Evolutionary conservation across 2,329 filamentous ascomycete species (phyloP).

Genomic region (Fusarium secorum): DNA sequence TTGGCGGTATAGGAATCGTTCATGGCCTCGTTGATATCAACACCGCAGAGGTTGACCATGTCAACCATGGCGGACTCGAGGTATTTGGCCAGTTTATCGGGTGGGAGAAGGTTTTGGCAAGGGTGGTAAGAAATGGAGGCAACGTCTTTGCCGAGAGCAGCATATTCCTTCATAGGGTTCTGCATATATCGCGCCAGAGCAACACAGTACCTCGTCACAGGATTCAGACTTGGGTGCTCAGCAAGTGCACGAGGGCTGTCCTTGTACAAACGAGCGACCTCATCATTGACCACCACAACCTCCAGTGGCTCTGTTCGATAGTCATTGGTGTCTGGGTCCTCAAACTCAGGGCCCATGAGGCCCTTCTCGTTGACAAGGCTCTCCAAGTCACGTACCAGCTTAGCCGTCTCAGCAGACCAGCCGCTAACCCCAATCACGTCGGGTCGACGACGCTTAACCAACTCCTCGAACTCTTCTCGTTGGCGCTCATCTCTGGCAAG

Average conservation of each 20-base stretch:
- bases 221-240: slow-evolving; percentile 82
- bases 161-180: slow-evolving; percentile 96
- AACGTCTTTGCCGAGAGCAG: slow-evolving; percentile 87
- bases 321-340: slow-evolving; percentile 78
- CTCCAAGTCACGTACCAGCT: slow-evolving; percentile 81
- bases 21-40: slow-evolving; percentile 93
- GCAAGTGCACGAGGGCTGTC: slow-evolving; percentile 80
- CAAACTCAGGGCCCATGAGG: slow-evolving; percentile 81
- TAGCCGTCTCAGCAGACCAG: slow-evolving; percentile 85
- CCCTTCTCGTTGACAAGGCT: slow-evolving; percentile 79
- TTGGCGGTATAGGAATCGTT: slow-evolving; percentile 83
- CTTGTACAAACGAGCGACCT: slow-evolving; percentile 96
- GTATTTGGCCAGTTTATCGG: slow-evolving; percentile 85
- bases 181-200: slow-evolving; percentile 91
- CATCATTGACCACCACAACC: slow-evolving; percentile 92
- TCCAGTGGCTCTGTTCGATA: slow-evolving; percentile 82
- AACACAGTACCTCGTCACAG: slow-evolving; percentile 87
- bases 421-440: slow-evolving; percentile 92
- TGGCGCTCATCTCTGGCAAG: slow-evolving; percentile 74
- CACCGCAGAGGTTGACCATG: slow-evolving; percentile 95
- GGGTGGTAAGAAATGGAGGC: slow-evolving; percentile 87
- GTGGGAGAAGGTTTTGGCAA: slow-evolving; percentile 85
- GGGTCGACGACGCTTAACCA: slow-evolving; percentile 81
- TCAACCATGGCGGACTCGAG: slow-evolving; percentile 98
- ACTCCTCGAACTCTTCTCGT: slow-evolving; percentile 75